phyloP scores from a whole-genome alignment of 2,329 filamentous ascomycete species.

The Orbilia quercus region DNA sequence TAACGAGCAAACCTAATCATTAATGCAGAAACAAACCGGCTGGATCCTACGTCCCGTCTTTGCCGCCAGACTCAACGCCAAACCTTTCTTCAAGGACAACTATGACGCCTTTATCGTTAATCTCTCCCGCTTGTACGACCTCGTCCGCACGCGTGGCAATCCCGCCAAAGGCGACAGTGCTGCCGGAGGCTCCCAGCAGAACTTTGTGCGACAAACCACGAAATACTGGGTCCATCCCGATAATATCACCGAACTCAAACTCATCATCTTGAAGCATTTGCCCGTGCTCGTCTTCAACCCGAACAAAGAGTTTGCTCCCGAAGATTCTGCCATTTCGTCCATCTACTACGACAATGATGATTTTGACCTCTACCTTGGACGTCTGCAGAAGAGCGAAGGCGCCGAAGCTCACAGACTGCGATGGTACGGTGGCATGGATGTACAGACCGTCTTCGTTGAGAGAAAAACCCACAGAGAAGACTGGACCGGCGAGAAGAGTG shows the following conservation, averaged over 20 bases:
- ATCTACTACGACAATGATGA: constrained; percentile 98
- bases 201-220: constrained; percentile 95
- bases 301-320: constrained; percentile 91
- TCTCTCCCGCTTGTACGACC: constrained; percentile 92
- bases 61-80: constrained; percentile 89
- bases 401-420: constrained; percentile 94
- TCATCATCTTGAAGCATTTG: constrained; percentile 96
- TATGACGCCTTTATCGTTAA: constrained; percentile 96
- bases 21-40: constrained; percentile 92
- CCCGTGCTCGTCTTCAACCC: constrained; percentile 97
- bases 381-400: constrained; percentile 96
- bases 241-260: constrained; percentile 97
- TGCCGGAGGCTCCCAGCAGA: constrained; percentile 90
- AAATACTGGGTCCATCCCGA: constrained; percentile 99
- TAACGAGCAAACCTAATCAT: not conserved
- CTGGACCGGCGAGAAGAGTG: constrained; percentile 98
- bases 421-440: constrained; percentile 98
- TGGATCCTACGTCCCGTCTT: constrained; percentile 98
- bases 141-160: constrained; percentile 91
- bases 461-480: constrained; percentile 98
- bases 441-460: constrained; percentile 94
- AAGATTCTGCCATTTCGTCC: constrained; percentile 94
- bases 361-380: constrained; percentile 93
- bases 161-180: constrained; percentile 91
- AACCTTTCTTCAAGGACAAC: constrained; percentile 98